These are phyloP conservation scores for Cutaneotrichosporon sp. DNA, from an alignment of 1,284 basidiomycete species.

Conservation along the genomic window DNA sequence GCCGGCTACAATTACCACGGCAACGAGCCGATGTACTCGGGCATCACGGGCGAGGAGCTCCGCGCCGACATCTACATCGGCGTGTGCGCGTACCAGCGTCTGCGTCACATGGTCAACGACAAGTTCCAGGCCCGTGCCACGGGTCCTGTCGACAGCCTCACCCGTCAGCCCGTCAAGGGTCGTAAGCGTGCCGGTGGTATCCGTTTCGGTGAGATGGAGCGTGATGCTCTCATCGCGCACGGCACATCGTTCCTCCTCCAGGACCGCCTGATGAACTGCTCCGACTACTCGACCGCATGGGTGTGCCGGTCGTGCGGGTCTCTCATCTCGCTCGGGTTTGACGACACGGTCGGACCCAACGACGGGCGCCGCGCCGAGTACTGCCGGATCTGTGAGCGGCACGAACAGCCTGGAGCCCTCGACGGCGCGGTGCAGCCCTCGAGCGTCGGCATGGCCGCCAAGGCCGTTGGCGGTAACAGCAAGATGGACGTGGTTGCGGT, in stretches of 20 bases:
- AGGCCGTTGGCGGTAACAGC: slow-evolving; percentile 57
- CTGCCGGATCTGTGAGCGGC: slow-evolving; percentile 81
- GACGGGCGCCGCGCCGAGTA: slow-evolving; percentile 67
- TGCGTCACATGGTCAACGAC: slow-evolving; percentile 99
- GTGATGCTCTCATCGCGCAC: slow-evolving; percentile 96
- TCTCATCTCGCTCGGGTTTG: slow-evolving; percentile 91
- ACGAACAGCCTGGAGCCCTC: slow-evolving; percentile 44
- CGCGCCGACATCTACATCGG: slow-evolving; percentile 98
- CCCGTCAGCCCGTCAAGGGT: slow-evolving; percentile 97
- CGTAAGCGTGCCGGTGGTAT: slow-evolving; percentile 98
- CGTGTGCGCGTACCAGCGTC: slow-evolving; percentile 96
- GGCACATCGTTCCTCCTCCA: slow-evolving; percentile 97
- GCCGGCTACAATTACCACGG: slow-evolving; percentile 99
- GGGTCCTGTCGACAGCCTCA: slow-evolving; percentile 92
- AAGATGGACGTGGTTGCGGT: slow-evolving; percentile 91
- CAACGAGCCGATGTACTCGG: slow-evolving; percentile 99
- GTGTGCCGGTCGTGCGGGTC: slow-evolving; percentile 95
- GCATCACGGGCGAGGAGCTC: slow-evolving; percentile 98
- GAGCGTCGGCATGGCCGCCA: slow-evolving; percentile 32
- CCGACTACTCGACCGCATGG: slow-evolving; percentile 98
- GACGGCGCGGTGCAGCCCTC: slow-evolving; percentile 16
- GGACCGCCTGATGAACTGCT: slow-evolving; percentile 99
- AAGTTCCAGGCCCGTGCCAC: slow-evolving; percentile 99
- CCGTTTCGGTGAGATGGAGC: slow-evolving; percentile 99
- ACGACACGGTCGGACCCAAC: slow-evolving; percentile 65